Evolutionary conservation across 2,329 filamentous ascomycete genomes (phyloP), one percentile per base, ranked within the genome.

Genomic region (Phaeoacremonium minimum): DNA sequence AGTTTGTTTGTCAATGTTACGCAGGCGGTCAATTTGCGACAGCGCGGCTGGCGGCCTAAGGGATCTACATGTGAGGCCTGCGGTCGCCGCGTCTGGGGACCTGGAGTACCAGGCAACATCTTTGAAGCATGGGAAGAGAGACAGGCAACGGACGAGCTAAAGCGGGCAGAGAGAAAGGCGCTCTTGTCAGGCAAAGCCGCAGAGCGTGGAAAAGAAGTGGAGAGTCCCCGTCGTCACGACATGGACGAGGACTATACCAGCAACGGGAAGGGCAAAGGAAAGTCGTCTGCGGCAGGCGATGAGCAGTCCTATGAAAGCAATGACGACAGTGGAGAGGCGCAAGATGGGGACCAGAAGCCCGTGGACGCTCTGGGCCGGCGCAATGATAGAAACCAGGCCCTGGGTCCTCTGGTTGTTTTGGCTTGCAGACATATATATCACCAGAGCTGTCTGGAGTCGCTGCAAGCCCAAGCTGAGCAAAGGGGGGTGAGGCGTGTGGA

Each of bases 11-110:
- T 85, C 28, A 84, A 87, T 45, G 87, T 98, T 22, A 71, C 80
- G 30, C 77, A 86, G 47, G 83, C 88, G 5, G 79, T 85, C 7
- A 71, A 76, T 36, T 73, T 93, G 6, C 75, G 93, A 4, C 85
- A 90, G 57, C 79, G 82, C 17, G 94, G 93, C 2, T 98, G 93
- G 93, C 74, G 91, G 33, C 89, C 93, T 0, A 73, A 84, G 19
- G 85, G 88, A 0, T 90, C 91, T 36, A 83, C 83, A 0, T 98
- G 94, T 55, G 91, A 96, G 60, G 82, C 81, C 1, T 98, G 94
- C 49, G 82, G 83, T 32, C 77, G 77, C 32, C 73, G 90, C 6
- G 76, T 89, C 2, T 98, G 93, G 91, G 94, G 93, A 0, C 88
- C 90, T 0, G 90, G 89, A 0, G 83, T 88, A 0, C 84, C 86